Evolutionary conservation across 129 eudicot genomes (phyloP).

Genomic region (carrot (Daucus carota)): DNA sequence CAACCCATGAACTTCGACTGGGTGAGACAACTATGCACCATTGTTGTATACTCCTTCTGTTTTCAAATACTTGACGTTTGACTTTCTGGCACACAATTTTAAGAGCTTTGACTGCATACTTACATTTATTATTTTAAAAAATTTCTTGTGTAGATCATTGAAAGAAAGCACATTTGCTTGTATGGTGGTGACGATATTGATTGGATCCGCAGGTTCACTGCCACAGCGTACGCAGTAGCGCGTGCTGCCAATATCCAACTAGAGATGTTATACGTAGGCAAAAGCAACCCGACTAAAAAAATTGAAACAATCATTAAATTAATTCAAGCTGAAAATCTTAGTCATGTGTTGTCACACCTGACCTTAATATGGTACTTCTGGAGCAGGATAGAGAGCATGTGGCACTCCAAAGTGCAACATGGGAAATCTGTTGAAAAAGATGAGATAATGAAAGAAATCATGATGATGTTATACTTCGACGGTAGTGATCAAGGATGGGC

Average conservation of each 20-base stretch:
- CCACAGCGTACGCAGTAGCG: conserved; percentile 35
- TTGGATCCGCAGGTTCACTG: conserved; percentile 70
- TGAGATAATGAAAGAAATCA: conserved; percentile 46
- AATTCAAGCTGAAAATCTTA: conserved; percentile 37
- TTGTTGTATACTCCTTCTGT: too few species aligned
- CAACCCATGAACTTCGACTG: conserved; percentile 50
- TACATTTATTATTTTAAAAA: too few species aligned
- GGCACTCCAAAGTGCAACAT: conserved; percentile 58
- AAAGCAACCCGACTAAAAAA: conserved; percentile 69
- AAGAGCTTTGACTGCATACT: too few species aligned
- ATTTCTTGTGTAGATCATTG: conserved; percentile 26
- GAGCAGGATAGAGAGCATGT: conserved; percentile 73
- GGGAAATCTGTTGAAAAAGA: conserved; percentile 50
- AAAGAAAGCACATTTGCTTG: conserved; percentile 52
- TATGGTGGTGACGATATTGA: conserved; percentile 85
- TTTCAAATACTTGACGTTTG: too few species aligned
- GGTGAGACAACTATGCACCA: conserved; percentile 27
- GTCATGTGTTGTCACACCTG: conserved; percentile 47
- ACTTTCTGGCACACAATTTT: too few species aligned
- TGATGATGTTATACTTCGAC: conserved; percentile 55
- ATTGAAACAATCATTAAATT: conserved; percentile 37
- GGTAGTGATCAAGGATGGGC: conserved; percentile 66
- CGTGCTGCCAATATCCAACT: conserved; percentile 30
- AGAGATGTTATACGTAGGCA: conserved; percentile 89
- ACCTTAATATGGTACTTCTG: conserved; percentile 74